Percentiles rank a stretch among this genome's conserved stretches.
These are phyloP conservation scores for Avena eriantha DNA, from an alignment of 176 grass and related monocot genomes.

Conservation along the genomic window DNA sequence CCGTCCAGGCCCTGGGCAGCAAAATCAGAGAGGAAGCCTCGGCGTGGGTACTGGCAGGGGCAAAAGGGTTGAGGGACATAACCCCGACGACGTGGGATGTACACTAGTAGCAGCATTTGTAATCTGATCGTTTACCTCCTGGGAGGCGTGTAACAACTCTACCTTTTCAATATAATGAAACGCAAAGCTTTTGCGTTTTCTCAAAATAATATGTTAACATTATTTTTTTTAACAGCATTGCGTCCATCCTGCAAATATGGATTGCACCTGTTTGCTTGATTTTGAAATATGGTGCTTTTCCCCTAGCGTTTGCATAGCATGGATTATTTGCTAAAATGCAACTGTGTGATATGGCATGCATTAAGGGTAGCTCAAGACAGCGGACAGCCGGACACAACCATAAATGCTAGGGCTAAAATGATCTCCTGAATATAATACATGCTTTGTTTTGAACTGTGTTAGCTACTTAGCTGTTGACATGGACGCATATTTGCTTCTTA, in stretches of 20 bases:
- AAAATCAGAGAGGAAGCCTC: too few species aligned
- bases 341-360: neutral
- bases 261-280: slow-evolving; percentile 3
- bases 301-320: neutral
- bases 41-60: too few species aligned
- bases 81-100: too few species aligned
- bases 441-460: slow-evolving; percentile 9
- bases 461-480: slow-evolving; percentile 15
- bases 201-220: neutral
- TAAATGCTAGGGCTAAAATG: neutral
- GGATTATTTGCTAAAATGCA: slow-evolving; percentile 4
- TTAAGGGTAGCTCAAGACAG: slow-evolving; percentile 2
- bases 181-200: too few species aligned
- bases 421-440: neutral
- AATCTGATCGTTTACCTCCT: too few species aligned
- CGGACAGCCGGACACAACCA: neutral
- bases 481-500: neutral
- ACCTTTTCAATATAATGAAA: too few species aligned
- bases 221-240: slow-evolving; percentile 5
- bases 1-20: too few species aligned
- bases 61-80: too few species aligned
- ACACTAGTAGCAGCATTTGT: too few species aligned
- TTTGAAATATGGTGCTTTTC: neutral
- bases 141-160: too few species aligned
- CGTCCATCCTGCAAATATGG: neutral